Base-by-base conservation (phyloP, 768 basidiomycete genomes). In the Suillus placidus region DNA sequence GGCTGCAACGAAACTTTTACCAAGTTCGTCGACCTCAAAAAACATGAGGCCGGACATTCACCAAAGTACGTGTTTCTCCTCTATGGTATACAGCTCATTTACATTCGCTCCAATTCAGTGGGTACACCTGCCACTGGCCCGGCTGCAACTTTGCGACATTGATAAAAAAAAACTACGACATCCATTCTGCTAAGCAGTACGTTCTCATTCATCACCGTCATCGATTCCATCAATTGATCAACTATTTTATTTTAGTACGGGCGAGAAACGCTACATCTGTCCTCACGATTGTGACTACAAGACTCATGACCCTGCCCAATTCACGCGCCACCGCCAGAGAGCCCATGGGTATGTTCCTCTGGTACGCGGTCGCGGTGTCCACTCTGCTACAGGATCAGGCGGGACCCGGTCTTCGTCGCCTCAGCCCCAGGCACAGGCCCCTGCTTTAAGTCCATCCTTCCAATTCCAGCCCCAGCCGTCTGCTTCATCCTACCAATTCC, bases 261-360 rank as follows among this genome's bases (percentile, higher is more conserved):
- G 76, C 13, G 67, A 70, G 40, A 37, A 61, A 20, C 64, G 26
- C 0, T 74, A 64, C n/a, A 3, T 1, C 23, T 64, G 63, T 35
- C 63, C 38, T 43, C 35, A 64, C 12, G 42, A 32, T 16, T 64
- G 75, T 54, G 45, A 64, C 16, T 77, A 66, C 52, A 66, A 45
- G 38, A 77, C 76, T 1, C 23, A 64, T 3, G 71, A 76, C 47
- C 73, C 76, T 18, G 70, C 74, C 0, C 64, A 68, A 23, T 43
- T 77, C 8, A 66, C 74, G 13, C 72, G 63, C 55, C 73, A 77
- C 55, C 67, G 76, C 9, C 67, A 71, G 43, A 61, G 51, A 16
- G 8, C 20, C 13, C 76, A 77, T 20, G 69, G 62, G 1, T 67
- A 76, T 35, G 20, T 69, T 14, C 72, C 76, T 57, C 4, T 14